phyloP scores from a whole-genome alignment of 225 moss, liverwort and hornwort species.

The Pseudisothecium myosuroides region DNA sequence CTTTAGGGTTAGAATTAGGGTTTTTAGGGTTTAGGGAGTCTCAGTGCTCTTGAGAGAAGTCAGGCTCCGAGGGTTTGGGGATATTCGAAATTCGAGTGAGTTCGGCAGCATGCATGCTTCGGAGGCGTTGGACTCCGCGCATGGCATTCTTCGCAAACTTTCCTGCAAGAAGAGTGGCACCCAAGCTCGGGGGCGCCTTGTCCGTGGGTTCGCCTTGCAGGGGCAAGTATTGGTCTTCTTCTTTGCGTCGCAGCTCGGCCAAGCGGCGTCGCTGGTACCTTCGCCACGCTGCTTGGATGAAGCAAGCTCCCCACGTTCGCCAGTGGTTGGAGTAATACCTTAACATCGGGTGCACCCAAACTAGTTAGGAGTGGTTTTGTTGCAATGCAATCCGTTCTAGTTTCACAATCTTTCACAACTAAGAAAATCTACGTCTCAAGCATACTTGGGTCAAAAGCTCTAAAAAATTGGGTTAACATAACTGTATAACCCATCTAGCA shows the following conservation, averaged over 20 bases:
- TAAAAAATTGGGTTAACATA: neutral
- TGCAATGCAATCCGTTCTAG: neutral
- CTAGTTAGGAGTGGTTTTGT: neutral
- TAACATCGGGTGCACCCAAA: neutral
- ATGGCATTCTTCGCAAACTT: slow-evolving; percentile 32
- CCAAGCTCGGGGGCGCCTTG: slow-evolving; percentile 4
- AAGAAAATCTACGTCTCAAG: neutral
- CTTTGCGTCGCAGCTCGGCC: slow-evolving; percentile 25
- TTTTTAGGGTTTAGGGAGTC: neutral
- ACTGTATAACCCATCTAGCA: too few species aligned
- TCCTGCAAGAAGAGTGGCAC: slow-evolving; percentile 9
- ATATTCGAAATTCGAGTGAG: slow-evolving; percentile 26
- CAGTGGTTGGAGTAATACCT: slow-evolving; percentile 56
- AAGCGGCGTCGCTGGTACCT: slow-evolving; percentile 24
- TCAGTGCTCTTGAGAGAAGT: slow-evolving; percentile 36
- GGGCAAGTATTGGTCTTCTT: slow-evolving; percentile 18
- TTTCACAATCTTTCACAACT: neutral
- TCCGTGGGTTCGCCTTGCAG: neutral
- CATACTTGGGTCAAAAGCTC: too few species aligned
- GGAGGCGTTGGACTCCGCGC: slow-evolving; percentile 39
- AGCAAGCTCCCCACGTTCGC: slow-evolving; percentile 64
- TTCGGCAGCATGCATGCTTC: slow-evolving; percentile 41
- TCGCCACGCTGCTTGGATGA: slow-evolving; percentile 53
- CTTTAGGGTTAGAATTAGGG: neutral
- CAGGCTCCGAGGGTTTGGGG: slow-evolving; percentile 40